Base-by-base conservation (phyloP, 768 basidiomycete genomes). In the Lepiota venenata region DNA sequence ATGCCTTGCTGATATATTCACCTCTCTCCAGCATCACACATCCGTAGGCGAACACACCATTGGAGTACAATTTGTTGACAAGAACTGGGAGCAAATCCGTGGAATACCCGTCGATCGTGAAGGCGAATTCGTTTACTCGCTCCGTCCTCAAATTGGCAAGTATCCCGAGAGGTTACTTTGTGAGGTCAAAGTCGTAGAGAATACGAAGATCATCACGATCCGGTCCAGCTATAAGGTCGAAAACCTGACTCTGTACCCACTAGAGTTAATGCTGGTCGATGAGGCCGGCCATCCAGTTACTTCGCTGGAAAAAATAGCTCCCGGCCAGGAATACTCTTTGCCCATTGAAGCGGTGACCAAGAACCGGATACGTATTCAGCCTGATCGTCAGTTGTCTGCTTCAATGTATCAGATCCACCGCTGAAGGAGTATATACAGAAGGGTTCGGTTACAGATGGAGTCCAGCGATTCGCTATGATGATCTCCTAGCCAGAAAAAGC, bases 361-460 rank as follows among this genome's bases (percentile, higher is more conserved):
- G 56, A 83, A 88, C 64, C 83, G 88, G 53, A 80, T 98, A 55
- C 83, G 87, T 58, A 72, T 99, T 20, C 87, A 97, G 62, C 97
- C 97, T 38, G 92, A 98, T 66, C 91, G 96, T 96, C 66, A 72
- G 91, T 70, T 25, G 4, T 37, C 37, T 18, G 37, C 49, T 29
- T 41, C n/a, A 36, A 25, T 38, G 27, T 4, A 20, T 12, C 9
- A 43, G n/a, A 27, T 10, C 16, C 36, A 25, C 18, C 39, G 36
- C 42, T 61, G 20, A 60, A 16, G 32, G 36, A 47, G 8, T 44
- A 21, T 37, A 44, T 45, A 18, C 61, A 97, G 95, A 93, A 69
- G 97, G 97, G 14, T 98, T 98, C 64, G 94, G 94, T 16, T 98
- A 97, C 71, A 87, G 84, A 63, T 98, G 95, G 95, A 94, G 90